Evolutionary conservation across 1,284 basidiomycete genomes (phyloP), one percentile per base, ranked within the genome.

Genomic region (Cyathus olla): DNA sequence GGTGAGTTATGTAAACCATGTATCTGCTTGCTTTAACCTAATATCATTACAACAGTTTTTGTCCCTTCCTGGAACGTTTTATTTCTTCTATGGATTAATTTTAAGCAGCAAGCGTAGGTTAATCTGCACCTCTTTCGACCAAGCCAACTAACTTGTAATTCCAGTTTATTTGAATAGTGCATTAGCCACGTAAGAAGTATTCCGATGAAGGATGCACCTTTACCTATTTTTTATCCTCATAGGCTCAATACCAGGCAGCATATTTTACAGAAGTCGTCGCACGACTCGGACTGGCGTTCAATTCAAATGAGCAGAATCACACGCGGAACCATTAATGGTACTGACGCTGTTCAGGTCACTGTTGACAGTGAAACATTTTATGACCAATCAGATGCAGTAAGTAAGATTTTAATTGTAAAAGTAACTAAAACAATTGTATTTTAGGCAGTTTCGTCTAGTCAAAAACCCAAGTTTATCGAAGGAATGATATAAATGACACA

Each of bases 161-260:
- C 40, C 55, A 69, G 67, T 69, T 2, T 69, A 69, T 29, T 66
- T 69, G 67, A 69, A 67, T 49, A 69, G 67, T 53, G 65, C 66
- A 60, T 56, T 69, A 13, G 60, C 67, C 19, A 69, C 67, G 67
- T 66, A 66, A 47, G 50, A 21, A 60, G 35, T 27, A 6, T 44
- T 42, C 37, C 13, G 4, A 42, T 42, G 9, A 48, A 5, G 6
- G 6, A 15, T 19, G 19, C 9, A 10, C 6, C 39, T 17, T 10
- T 19, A 42, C 5, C 37, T 55, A 13, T 37, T 29, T 11, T 26
- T 44, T 8, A 13, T 9, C 24, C 35, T 24, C 24, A 5, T 24
- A 55, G 53, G 26, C 37, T 55, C 2, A 55, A 55, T 44, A 42
- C 53, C 5, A 27, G 53, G 5, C 37, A 55, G 8, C 53, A 55